phyloP scores from a whole-genome alignment of 306 rosid genomes.

The Geum urbanum region DNA sequence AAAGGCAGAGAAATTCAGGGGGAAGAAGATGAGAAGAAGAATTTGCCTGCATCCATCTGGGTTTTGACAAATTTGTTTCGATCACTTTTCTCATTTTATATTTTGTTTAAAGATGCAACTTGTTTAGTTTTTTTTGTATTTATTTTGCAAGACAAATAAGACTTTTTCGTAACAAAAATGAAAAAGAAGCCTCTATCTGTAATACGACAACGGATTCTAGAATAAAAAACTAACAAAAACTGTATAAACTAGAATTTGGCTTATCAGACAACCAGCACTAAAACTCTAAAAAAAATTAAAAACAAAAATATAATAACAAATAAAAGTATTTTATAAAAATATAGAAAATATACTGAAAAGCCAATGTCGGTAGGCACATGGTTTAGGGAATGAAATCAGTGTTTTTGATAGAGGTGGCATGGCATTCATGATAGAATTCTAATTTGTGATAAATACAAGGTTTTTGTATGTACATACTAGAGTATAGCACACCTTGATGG shows the following conservation, averaged over 20 bases:
- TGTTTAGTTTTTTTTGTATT: not conserved
- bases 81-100: not conserved
- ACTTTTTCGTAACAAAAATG: not conserved
- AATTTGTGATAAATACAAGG: too few species aligned
- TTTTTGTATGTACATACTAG: too few species aligned
- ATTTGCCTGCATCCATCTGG: not conserved
- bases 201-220: not conserved
- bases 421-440: too few species aligned
- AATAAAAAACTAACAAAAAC: not conserved
- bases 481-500: too few species aligned
- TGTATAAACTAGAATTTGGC: not conserved
- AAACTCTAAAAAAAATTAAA: not conserved
- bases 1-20: slow-evolving; percentile 4
- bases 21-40: not conserved
- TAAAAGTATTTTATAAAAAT: not conserved
- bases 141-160: not conserved
- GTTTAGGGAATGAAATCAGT: too few species aligned
- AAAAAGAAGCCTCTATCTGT: slow-evolving; percentile 5
- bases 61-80: not conserved
- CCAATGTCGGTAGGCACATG: not conserved
- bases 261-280: not conserved
- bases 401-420: too few species aligned
- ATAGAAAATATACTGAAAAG: not conserved
- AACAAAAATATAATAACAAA: not conserved
- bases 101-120: not conserved